Evolutionary conservation across 73 alveolate species (phyloP).

Genomic region (Breviolum minutum): DNA sequence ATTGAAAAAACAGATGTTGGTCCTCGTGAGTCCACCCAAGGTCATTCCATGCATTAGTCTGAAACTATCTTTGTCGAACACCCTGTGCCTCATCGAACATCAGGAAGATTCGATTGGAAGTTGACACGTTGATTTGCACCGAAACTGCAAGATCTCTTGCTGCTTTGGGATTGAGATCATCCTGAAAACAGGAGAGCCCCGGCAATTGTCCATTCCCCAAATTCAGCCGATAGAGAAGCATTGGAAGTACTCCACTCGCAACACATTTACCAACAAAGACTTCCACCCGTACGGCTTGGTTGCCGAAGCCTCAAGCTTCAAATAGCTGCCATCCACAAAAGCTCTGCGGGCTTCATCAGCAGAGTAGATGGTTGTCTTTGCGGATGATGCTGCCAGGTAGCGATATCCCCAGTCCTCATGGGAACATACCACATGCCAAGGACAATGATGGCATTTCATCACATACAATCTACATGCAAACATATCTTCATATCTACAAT

Average conservation of each 20-base stretch:
- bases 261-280: background rate
- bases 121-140: background rate
- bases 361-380: background rate
- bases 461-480: background rate
- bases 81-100: conserved; percentile 71
- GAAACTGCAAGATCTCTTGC: conserved; percentile 20
- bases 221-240: background rate
- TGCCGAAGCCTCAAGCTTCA: conserved; percentile 27
- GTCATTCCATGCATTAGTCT: background rate
- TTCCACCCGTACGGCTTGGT: background rate
- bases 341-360: conserved; percentile 52
- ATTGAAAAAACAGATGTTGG: too few species aligned
- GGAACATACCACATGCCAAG: background rate
- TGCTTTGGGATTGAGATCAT: conserved; percentile 11
- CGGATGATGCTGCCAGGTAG: conserved; percentile 23
- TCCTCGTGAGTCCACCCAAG: too few species aligned
- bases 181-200: background rate
- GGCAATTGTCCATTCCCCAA: background rate
- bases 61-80: background rate
- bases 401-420: conserved; percentile 82
- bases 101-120: conserved; percentile 29
- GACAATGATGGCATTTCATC: background rate
- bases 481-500: background rate
- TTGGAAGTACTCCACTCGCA: background rate
- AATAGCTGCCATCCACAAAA: conserved; percentile 23